Evolutionary conservation across 306 rosid species (phyloP).

Genomic region (barrel medic (Medicago truncatula)): DNA sequence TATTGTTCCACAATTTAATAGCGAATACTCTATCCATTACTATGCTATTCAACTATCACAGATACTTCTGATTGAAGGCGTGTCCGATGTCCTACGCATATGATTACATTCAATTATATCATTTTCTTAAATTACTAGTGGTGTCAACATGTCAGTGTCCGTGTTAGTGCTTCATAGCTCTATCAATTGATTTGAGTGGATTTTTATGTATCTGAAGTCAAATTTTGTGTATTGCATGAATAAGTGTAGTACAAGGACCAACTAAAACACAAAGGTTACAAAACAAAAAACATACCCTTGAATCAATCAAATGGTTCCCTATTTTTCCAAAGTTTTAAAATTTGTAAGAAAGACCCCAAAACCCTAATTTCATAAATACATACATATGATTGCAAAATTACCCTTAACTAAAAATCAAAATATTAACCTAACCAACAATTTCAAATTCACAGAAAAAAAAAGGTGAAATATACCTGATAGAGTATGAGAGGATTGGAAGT

Average conservation of each 20-base stretch:
- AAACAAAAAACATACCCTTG: neutral
- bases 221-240: neutral
- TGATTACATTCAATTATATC: no score
- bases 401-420: neutral
- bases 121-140: no score
- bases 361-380: conserved; percentile 27
- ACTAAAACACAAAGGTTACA: neutral
- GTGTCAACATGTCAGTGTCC: no score
- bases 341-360: neutral
- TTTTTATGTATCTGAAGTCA: no score
- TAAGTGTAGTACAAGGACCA: neutral
- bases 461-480: conserved; percentile 68
- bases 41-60: no score
- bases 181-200: neutral
- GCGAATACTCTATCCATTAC: no score
- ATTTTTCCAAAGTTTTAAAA: neutral
- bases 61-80: no score
- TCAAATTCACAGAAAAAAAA: neutral
- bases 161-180: no score
- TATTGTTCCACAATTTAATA: no score
- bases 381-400: neutral
- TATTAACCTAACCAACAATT: neutral
- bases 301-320: neutral
- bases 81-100: no score
- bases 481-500: conserved; percentile 75